Conservation (phyloP, 1,284 basidiomycete species). For the Leccinum pseudoinsigne region DNA sequence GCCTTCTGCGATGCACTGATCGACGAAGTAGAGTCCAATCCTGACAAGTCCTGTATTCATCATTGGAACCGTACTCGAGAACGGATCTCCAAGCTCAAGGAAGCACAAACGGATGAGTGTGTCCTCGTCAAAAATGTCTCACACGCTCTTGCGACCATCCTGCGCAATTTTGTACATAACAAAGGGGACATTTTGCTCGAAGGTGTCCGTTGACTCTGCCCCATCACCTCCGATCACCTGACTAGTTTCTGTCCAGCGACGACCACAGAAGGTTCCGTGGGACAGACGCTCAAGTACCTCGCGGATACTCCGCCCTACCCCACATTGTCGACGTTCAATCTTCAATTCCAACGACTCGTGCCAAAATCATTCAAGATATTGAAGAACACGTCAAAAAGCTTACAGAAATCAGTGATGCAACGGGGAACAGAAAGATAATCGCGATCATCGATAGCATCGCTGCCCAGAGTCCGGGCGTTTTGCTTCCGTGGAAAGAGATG, state of each 20-base stretch:
- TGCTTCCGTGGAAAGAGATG: slow-evolving; percentile 81
- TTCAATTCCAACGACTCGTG: slow-evolving; percentile 65
- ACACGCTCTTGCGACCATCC: slow-evolving; percentile 65
- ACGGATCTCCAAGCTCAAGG: slow-evolving; percentile 55
- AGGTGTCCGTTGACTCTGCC: slow-evolving; percentile 23
- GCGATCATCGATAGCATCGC: slow-evolving; percentile 77
- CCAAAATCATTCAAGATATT: slow-evolving; percentile 58
- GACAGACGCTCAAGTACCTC: slow-evolving; percentile 57
- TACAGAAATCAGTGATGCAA: slow-evolving; percentile 5
- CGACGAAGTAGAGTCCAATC: slow-evolving; percentile 54
- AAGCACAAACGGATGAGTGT: slow-evolving; percentile 50
- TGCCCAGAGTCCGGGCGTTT: slow-evolving; percentile 63
- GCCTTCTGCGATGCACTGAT: slow-evolving; percentile 47
- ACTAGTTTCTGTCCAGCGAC: slow-evolving; percentile 42
- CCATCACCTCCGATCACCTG: not conserved
- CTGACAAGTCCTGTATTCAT: slow-evolving; percentile 54
- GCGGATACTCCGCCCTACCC: slow-evolving; percentile 59
- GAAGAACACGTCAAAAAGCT: slow-evolving; percentile 40
- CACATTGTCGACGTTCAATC: slow-evolving; percentile 46
- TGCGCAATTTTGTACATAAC: slow-evolving; percentile 56
- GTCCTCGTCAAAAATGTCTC: slow-evolving; percentile 70
- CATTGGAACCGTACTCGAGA: slow-evolving; percentile 39
- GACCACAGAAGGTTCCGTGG: slow-evolving; percentile 68
- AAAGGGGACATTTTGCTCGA: slow-evolving; percentile 47
- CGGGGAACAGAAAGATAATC: slow-evolving; percentile 52